These are phyloP conservation scores for Colletotrichum tropicale DNA, from an alignment of 2,329 filamentous ascomycete species.

Conservation along the genomic window DNA sequence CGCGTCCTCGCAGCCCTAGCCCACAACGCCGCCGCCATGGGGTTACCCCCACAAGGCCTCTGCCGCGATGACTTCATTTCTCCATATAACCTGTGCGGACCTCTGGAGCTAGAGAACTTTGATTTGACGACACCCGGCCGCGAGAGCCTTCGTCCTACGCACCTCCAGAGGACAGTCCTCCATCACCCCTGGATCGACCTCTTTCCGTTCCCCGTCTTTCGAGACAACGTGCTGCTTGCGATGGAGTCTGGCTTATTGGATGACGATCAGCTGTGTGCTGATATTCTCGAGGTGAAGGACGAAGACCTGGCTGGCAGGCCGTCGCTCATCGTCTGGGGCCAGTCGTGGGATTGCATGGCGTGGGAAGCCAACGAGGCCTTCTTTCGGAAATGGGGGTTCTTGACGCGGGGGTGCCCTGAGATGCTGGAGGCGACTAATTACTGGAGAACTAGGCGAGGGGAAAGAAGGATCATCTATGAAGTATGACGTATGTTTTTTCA, in stretches of 20 bases:
- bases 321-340: neutral
- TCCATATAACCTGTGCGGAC: neutral
- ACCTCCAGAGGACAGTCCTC: neutral
- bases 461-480: neutral
- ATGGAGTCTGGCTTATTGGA: neutral
- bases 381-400: slow-evolving; percentile 46
- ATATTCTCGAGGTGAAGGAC: neutral
- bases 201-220: neutral
- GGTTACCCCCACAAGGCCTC: slow-evolving; percentile 4
- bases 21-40: slow-evolving; percentile 6
- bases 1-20: slow-evolving; percentile 16
- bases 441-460: neutral
- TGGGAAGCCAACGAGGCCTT: slow-evolving; percentile 54
- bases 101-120: neutral
- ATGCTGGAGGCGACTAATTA: slow-evolving; percentile 38
- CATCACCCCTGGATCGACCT: neutral
- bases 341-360: slow-evolving; percentile 36
- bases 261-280: neutral
- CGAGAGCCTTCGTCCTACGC: neutral
- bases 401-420: slow-evolving; percentile 39
- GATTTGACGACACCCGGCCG: neutral
- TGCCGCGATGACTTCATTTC: slow-evolving; percentile 4
- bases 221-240: neutral
- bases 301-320: neutral
- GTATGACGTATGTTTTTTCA: neutral